Evolutionary conservation across 148 eudicot species (phyloP).

Genomic region (Chenopodium suecicum): DNA sequence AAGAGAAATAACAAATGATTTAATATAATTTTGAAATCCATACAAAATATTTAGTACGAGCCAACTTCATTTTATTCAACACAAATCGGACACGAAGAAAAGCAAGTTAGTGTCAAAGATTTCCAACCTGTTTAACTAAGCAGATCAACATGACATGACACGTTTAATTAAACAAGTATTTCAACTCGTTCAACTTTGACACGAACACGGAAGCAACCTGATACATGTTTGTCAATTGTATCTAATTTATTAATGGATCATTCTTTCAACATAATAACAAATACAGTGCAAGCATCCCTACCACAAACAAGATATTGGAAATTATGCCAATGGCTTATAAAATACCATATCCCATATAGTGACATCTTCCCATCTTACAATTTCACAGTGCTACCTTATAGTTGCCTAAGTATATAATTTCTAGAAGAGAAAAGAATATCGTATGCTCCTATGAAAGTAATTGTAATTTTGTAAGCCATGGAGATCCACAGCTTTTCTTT

Average conservation of each 20-base stretch:
- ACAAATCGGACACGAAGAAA: too few relatives aligned
- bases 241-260: conserved; percentile 10
- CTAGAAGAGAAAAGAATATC: conserved; percentile 9
- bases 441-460: not conserved
- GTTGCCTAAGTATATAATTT: conserved; percentile 18
- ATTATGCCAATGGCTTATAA: conserved; percentile 17
- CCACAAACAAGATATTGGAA: conserved; percentile 19
- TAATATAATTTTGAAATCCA: too few relatives aligned
- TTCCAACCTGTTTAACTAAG: too few relatives aligned
- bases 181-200: too few relatives aligned
- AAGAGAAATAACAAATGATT: too few relatives aligned
- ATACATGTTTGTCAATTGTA: not conserved
- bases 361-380: conserved; percentile 19
- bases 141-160: too few relatives aligned
- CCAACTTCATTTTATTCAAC: too few relatives aligned
- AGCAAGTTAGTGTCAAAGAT: too few relatives aligned
- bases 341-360: conserved; percentile 23
- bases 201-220: too few relatives aligned
- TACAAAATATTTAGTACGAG: too few relatives aligned
- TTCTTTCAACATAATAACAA: conserved; percentile 13
- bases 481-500: not conserved
- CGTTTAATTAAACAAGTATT: too few relatives aligned
- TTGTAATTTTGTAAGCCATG: not conserved
- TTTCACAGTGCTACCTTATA: conserved; percentile 18
- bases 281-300: conserved; percentile 18